These are phyloP conservation scores for Ramaria sp. DNA, from an alignment of 768 basidiomycete genomes.

Conservation along the genomic window DNA sequence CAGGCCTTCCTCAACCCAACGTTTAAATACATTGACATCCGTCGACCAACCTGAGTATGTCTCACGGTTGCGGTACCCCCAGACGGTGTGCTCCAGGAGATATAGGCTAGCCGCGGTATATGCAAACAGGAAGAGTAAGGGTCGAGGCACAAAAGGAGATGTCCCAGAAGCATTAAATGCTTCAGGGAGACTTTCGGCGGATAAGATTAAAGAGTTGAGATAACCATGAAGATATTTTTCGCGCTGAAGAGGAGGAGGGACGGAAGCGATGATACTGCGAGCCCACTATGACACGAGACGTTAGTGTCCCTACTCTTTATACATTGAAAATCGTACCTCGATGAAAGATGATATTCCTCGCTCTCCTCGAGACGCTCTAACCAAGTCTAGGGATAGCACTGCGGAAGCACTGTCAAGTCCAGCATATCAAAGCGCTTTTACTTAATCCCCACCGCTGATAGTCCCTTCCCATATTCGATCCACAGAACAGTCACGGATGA, in stretches of 20 bases:
- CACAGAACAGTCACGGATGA: slow-evolving; percentile 58
- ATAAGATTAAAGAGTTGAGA: slow-evolving; percentile 24
- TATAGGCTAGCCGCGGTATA: slow-evolving; percentile 40
- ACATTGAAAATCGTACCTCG: slow-evolving; percentile 28
- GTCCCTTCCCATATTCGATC: slow-evolving; percentile 85
- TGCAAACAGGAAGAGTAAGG: slow-evolving; percentile 48
- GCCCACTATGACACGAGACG: slow-evolving; percentile 37
- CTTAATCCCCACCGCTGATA: neutral
- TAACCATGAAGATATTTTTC: slow-evolving; percentile 15
- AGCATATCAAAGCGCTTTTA: neutral
- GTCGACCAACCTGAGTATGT: neutral
- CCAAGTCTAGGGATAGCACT: slow-evolving; percentile 58
- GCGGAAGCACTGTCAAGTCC: slow-evolving; percentile 16
- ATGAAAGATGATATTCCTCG: slow-evolving; percentile 34
- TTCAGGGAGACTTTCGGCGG: slow-evolving; percentile 26
- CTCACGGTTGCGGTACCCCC: slow-evolving; percentile 29
- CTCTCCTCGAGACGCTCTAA: slow-evolving; percentile 40
- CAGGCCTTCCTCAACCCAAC: slow-evolving; percentile 17
- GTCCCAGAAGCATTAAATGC: slow-evolving; percentile 27
- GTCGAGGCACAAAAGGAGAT: slow-evolving; percentile 40
- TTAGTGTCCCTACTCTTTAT: neutral
- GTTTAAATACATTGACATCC: slow-evolving; percentile 15
- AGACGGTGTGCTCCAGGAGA: slow-evolving; percentile 60
- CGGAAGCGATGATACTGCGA: slow-evolving; percentile 28
- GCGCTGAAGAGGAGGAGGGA: slow-evolving; percentile 24